Evolutionary conservation across 495 filamentous ascomycete species (phyloP).

Genomic region (Daldinia vernicosa): DNA sequence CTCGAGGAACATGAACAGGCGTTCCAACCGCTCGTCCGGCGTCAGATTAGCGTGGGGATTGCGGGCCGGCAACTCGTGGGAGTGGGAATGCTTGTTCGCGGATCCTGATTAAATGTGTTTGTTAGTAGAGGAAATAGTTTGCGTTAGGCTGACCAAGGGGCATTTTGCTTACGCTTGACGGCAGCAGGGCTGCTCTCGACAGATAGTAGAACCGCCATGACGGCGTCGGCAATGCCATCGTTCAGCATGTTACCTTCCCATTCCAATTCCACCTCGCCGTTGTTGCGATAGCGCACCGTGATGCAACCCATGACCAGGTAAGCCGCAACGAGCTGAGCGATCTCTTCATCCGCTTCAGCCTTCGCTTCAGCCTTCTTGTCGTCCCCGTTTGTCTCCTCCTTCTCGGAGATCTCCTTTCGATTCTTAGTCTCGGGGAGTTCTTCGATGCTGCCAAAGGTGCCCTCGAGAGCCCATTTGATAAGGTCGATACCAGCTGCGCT

Average conservation of each 20-base stretch:
- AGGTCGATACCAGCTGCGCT: constrained; percentile 89
- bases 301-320: constrained; percentile 94
- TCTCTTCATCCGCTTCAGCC: constrained; percentile 67
- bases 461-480: constrained; percentile 92
- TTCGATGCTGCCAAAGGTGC: constrained; percentile 88
- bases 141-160: constrained; percentile 21
- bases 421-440: constrained; percentile 63
- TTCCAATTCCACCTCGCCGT: constrained; percentile 85
- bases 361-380: constrained; percentile 60
- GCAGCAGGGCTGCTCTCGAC: constrained; percentile 94
- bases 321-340: constrained; percentile 60
- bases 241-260: constrained; percentile 99
- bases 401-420: constrained; percentile 31
- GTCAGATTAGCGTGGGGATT: constrained; percentile 77
- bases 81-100: constrained; percentile 65
- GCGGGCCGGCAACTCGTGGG: constrained; percentile 59
- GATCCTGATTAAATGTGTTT: constrained; percentile 53
- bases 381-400: constrained; percentile 47
- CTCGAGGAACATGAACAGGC: constrained; percentile 95
- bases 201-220: constrained; percentile 87
- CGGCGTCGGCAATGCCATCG: constrained; percentile 94
- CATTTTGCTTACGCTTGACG: constrained; percentile 76
- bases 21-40: constrained; percentile 77
- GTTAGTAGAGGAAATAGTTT: constrained; percentile 30
- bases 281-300: constrained; percentile 71